Conservation (phyloP, 805 yeast genomes). For the Starmerella cellae region DNA sequence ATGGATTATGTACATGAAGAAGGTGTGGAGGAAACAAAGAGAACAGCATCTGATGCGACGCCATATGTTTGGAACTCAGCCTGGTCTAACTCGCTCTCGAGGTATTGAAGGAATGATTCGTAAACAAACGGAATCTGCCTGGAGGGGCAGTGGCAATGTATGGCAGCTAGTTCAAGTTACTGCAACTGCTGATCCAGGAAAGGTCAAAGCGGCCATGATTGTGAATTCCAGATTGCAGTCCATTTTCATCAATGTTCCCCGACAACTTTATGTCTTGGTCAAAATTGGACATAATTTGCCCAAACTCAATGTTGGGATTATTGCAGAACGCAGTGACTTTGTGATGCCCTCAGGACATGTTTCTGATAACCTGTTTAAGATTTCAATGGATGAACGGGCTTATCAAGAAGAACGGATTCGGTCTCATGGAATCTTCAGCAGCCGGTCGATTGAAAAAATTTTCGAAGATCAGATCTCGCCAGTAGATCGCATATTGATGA, state of each 20-base stretch:
- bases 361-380: slow-evolving; percentile 39
- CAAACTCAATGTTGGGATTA: slow-evolving; percentile 1
- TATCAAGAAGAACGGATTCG: slow-evolving; percentile 44
- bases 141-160: slow-evolving; percentile 44
- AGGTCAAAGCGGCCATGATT: slow-evolving; percentile 54
- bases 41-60: slow-evolving; percentile 57
- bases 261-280: slow-evolving; percentile 56
- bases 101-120: slow-evolving; percentile 56
- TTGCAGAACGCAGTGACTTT: slow-evolving; percentile 41
- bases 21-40: slow-evolving; percentile 76
- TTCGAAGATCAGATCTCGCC: slow-evolving; percentile 64
- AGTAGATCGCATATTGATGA: slow-evolving; percentile 61
- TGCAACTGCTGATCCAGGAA: slow-evolving; percentile 43
- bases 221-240: slow-evolving; percentile 63
- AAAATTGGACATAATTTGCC: slow-evolving; percentile 25
- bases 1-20: slow-evolving; percentile 58
- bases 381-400: slow-evolving; percentile 54
- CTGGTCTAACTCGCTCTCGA: slow-evolving; percentile 30
- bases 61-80: slow-evolving; percentile 57
- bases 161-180: slow-evolving; percentile 83
- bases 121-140: slow-evolving; percentile 57
- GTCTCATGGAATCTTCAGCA: slow-evolving; percentile 50
- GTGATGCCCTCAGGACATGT: slow-evolving; percentile 55
- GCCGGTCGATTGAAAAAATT: slow-evolving; percentile 48
- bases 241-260: slow-evolving; percentile 60